A percentile compares a stretch with the other conserved stretches of the same genome.
phyloP scores from a whole-genome alignment of 768 basidiomycete genomes.

The Lactarius tabidus region DNA sequence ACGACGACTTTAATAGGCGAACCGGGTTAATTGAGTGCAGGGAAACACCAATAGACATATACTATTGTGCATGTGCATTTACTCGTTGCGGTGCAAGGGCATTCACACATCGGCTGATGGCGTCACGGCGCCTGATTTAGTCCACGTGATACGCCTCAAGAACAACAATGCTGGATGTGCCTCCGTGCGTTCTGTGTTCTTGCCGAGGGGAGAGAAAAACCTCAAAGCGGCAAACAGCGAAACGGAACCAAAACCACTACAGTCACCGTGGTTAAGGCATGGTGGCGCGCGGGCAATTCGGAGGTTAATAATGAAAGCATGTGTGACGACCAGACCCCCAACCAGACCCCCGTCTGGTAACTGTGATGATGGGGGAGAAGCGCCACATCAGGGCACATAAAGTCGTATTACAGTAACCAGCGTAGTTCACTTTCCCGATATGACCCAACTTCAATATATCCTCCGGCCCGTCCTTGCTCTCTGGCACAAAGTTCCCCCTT shows the following conservation, averaged over 20 bases:
- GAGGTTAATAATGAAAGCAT: constrained; percentile 4
- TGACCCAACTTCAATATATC: not conserved
- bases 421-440: constrained; percentile 19
- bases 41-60: not conserved
- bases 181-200: not conserved
- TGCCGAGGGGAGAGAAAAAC: not conserved
- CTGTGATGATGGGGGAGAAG: constrained; percentile 1
- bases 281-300: constrained; percentile 2
- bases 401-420: not conserved
- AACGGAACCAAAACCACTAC: not conserved
- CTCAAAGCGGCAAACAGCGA: not conserved
- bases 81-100: constrained; percentile 9
- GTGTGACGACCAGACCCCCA: not conserved
- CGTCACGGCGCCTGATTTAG: not conserved
- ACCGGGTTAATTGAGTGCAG: not conserved
- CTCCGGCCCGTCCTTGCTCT: constrained; percentile 5
- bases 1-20: constrained; percentile 1
- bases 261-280: constrained; percentile 1
- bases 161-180: not conserved
- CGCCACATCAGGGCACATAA: constrained; percentile 16
- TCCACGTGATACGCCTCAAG: constrained; percentile 3
- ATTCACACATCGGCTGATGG: not conserved
- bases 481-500: not conserved
- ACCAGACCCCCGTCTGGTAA: constrained; percentile 7
- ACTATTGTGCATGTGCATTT: not conserved